Conservation (phyloP, 108 stramenopile species). For the Chaetoceros tenuissimus region DNA sequence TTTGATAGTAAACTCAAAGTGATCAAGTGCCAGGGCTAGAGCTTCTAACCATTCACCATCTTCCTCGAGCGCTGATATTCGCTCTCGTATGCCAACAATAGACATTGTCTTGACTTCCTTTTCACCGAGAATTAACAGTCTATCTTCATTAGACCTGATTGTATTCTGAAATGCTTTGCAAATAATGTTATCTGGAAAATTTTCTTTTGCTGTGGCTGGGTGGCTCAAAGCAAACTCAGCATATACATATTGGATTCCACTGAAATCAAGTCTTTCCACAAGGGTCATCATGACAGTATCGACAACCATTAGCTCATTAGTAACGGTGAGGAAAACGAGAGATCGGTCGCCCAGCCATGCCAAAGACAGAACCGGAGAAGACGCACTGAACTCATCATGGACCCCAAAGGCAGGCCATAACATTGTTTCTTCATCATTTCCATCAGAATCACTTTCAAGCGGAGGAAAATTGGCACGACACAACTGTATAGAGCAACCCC, state of each 20-base stretch:
- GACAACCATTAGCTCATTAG: slow-evolving; percentile 65
- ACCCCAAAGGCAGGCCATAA: slow-evolving; percentile 80
- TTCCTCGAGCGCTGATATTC: slow-evolving; percentile 67
- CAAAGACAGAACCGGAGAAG: slow-evolving; percentile 68
- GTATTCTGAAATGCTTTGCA: slow-evolving; percentile 74
- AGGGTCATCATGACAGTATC: slow-evolving; percentile 87
- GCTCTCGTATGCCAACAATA: slow-evolving; percentile 43
- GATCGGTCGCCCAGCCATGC: slow-evolving; percentile 77
- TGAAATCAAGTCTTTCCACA: slow-evolving; percentile 76
- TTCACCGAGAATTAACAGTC: slow-evolving; percentile 64
- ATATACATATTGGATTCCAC: slow-evolving; percentile 62
- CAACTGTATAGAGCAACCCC: slow-evolving; percentile 79
- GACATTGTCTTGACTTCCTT: slow-evolving; percentile 58
- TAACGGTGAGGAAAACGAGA: slow-evolving; percentile 52
- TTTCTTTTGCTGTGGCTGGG: slow-evolving; percentile 20
- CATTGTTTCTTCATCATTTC: slow-evolving; percentile 16
- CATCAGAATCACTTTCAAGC: slow-evolving; percentile 16
- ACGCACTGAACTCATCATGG: slow-evolving; percentile 71
- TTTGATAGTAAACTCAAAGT: slow-evolving; percentile 66
- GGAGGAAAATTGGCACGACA: slow-evolving; percentile 58
- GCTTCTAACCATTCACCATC: slow-evolving; percentile 95
- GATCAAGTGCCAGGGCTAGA: slow-evolving; percentile 78
- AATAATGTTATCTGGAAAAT: slow-evolving; percentile 1
- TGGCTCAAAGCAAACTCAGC: slow-evolving; percentile 72
- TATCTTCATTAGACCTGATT: slow-evolving; percentile 59